Evolutionary conservation across 345 rosid species (phyloP).

Genomic region (Clarkia xantiana): DNA sequence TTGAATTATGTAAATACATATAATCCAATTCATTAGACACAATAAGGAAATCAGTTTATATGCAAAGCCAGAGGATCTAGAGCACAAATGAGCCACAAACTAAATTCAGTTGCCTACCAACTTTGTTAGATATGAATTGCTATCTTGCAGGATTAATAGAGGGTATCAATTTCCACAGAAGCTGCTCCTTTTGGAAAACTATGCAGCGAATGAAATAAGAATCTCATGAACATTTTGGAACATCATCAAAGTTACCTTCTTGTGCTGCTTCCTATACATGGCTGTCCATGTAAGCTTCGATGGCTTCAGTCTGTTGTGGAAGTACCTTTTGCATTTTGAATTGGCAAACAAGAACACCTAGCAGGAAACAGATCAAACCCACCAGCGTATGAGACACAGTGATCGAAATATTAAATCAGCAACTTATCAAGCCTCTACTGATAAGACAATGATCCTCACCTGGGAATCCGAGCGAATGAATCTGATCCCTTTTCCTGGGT

Average conservation of each 20-base stretch:
- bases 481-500: constrained; percentile 63
- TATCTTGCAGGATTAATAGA: no score
- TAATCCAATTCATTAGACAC: no score
- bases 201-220: no score
- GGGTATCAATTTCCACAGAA: no score
- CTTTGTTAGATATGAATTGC: no score
- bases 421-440: neutral
- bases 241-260: constrained; percentile 27
- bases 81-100: no score
- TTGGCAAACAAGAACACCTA: constrained; percentile 85
- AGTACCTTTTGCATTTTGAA: constrained; percentile 85
- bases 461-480: constrained; percentile 63
- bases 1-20: no score
- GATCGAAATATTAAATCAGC: neutral
- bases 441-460: constrained; percentile 14
- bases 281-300: constrained; percentile 83
- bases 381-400: neutral
- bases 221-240: no score
- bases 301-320: constrained; percentile 85
- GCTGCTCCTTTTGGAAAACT: no score
- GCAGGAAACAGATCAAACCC: neutral
- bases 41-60: no score
- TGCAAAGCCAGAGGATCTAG: no score
- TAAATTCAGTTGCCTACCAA: no score
- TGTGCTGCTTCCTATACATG: constrained; percentile 60